Base-by-base conservation (phyloP, 768 basidiomycete species). In the Lentinus tigrinus region DNA sequence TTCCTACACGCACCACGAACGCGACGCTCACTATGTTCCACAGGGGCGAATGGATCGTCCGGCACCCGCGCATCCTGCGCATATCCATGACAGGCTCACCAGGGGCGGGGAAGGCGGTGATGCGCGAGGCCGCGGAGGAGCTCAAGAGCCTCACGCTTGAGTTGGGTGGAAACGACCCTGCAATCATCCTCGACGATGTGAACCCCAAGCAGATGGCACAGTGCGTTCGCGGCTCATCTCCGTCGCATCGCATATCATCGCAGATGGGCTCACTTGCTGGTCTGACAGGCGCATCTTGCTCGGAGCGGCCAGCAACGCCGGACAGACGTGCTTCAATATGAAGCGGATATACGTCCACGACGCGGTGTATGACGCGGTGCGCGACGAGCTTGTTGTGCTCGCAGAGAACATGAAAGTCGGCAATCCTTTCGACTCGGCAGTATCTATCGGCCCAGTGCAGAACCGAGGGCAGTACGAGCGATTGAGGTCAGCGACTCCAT, bases 101-200 rank as follows among this genome's bases (percentile, higher is more conserved):
- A 13, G 21, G 28, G 11, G 31, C 56, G 11, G 60, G 60, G 11
- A 57, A 57, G 40, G 28, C 39, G 10, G 47, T 57, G 1, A 57
- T 62, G 56, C 37, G 47, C 34, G 39, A 14, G 17, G 60, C 50
- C 9, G 47, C 56, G 14, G 23, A 23, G 4, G 47, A 43, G n/a
- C 28, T 62, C 17, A 57, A 57, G 37, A 27, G 56, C 7, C 4
- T 62, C n/a, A 62, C 60, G 16, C 50, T 62, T 1, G 60, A 62
- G 47, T 51, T 62, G 13, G 56, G 60, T 23, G 60, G 60, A 14
- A 62, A 62, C 47, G 60, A 62, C 38, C 56, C 60, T 6, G 56
- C 56, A 0, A 62, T 62, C 36, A 51, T 62, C 21, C 31, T 47
- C n/a, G 38, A n/a, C 13, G 60, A 62, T 42, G 46, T 62, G 4